Base-by-base conservation (phyloP, 805 yeast genomes). In the Groenewaldozyma salmanticensis region DNA sequence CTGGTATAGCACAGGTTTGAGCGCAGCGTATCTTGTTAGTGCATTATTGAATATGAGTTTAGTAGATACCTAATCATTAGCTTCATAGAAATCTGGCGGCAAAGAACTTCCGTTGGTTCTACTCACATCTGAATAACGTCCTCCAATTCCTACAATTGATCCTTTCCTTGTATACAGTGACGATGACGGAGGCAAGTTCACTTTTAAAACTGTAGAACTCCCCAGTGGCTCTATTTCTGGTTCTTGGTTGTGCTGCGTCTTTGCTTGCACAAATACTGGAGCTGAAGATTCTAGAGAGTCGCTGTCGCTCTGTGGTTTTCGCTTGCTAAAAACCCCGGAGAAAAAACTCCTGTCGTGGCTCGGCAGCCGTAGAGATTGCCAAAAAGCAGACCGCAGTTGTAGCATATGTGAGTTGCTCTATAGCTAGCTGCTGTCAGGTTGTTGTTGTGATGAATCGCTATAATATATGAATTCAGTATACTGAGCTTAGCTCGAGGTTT, bases 191-290 rank as follows among this genome's bases (percentile, higher is more conserved):
- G 75, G 75, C 33, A 71, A 43, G 13, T 63, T 55, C 13, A 70
- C 62, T 37, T 62, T 62, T 35, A 71, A 55, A 40, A 71, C 43
- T 24, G 67, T 58, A 2, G 71, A 67, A 20, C 52, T 47, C 4
- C 75, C 75, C 11, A 70, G 42, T 3, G 68, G 66, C 27, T 55
- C 53, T 52, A 71, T 68, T 37, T 53, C 47, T 2, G 75, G 74
- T 31, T 46, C 56, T 44, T 24, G n/a, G 27, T 3, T 27, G 34
- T 31, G 31, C 33, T 20, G 5, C 17, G n/a, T n/a, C n/a, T n/a
- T n/a, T n/a, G n/a, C n/a, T n/a, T n/a, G n/a, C 55, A 42, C 67
- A 67, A 20, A 71, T 70, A 1, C 72, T 71, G 17, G 50, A 50
- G 2, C 71, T 71, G 0, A 69, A 62, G 7, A 58, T 62, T 11